A percentile compares a stretch with the other conserved stretches of the same genome.
Conservation (phyloP, 129 eudicot species). For the Chrysanthemum lavandulifolium region DNA sequence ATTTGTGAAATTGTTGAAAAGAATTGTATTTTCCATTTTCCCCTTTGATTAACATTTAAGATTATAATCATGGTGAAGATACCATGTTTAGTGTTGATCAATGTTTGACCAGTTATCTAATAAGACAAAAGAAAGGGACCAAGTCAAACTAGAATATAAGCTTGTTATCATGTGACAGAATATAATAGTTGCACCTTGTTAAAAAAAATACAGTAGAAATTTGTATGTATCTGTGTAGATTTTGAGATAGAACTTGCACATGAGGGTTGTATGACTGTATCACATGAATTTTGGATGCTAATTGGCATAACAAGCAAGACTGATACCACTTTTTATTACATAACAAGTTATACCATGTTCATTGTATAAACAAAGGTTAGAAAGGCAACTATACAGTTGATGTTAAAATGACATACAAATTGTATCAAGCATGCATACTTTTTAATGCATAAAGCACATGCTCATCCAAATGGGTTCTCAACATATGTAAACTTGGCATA, state of each 20-base stretch:
- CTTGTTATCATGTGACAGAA: slow-evolving; percentile 25
- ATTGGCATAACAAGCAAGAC: slow-evolving; percentile 19
- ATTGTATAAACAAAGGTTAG: neutral
- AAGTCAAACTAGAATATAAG: slow-evolving; percentile 19
- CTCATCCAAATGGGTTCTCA: neutral
- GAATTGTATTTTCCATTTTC: too few species aligned
- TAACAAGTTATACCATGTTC: slow-evolving; percentile 27
- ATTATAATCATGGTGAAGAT: neutral
- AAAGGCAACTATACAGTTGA: neutral
- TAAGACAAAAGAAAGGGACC: neutral
- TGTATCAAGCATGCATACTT: neutral
- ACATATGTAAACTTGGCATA: neutral
- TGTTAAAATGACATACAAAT: neutral
- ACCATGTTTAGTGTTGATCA: slow-evolving; percentile 6
- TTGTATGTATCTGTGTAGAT: slow-evolving; percentile 11
- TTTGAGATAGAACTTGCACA: slow-evolving; percentile 16
- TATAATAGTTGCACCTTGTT: slow-evolving; percentile 6
- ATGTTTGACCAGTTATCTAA: slow-evolving; percentile 23
- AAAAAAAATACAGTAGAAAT: neutral
- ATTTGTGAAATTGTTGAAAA: too few species aligned
- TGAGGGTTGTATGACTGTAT: slow-evolving; percentile 17
- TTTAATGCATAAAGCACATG: neutral
- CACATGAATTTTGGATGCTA: slow-evolving; percentile 15
- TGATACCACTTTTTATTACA: slow-evolving; percentile 27
- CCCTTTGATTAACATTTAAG: too few species aligned